Conservation (phyloP, 225 moss, liverwort and hornwort genomes). For the Pseudoscleropodium purum region DNA sequence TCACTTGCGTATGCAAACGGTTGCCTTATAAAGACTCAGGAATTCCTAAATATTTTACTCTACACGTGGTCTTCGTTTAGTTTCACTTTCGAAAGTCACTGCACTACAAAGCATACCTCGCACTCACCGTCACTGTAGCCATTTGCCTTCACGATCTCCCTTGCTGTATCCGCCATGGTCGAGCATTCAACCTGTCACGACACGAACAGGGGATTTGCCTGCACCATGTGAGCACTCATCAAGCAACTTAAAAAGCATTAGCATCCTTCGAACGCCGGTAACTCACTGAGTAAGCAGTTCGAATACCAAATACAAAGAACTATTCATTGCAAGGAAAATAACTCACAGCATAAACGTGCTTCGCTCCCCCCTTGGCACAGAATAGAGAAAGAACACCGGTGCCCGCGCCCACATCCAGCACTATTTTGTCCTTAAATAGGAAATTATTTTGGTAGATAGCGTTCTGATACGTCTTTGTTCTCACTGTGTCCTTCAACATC, state of each 20-base stretch:
- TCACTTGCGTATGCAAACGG: not conserved
- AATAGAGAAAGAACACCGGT: constrained; percentile 96
- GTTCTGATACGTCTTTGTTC: constrained; percentile 96
- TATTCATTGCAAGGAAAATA: not conserved
- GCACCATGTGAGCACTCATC: constrained; percentile 86
- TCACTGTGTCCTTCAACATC: constrained; percentile 97
- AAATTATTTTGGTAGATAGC: constrained; percentile 93
- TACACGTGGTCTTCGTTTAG: not conserved
- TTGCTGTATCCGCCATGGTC: constrained; percentile 91
- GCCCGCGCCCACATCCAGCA: constrained; percentile 93
- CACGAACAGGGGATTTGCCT: constrained; percentile 45
- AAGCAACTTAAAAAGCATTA: constrained; percentile 28
- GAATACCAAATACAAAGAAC: not conserved
- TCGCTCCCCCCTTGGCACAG: constrained; percentile 92
- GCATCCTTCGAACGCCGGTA: not conserved
- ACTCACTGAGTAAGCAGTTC: not conserved
- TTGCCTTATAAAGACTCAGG: not conserved
- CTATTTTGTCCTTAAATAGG: constrained; percentile 85
- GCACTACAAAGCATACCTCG: constrained; percentile 17
- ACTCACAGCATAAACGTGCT: constrained; percentile 92
- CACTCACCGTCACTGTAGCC: constrained; percentile 97
- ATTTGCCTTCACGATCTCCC: constrained; percentile 84
- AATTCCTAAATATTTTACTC: no score
- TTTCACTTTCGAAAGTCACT: not conserved
- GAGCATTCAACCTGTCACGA: constrained; percentile 99